Conservation (phyloP, 805 yeast species). For the Zygoascus ofunaensis region DNA sequence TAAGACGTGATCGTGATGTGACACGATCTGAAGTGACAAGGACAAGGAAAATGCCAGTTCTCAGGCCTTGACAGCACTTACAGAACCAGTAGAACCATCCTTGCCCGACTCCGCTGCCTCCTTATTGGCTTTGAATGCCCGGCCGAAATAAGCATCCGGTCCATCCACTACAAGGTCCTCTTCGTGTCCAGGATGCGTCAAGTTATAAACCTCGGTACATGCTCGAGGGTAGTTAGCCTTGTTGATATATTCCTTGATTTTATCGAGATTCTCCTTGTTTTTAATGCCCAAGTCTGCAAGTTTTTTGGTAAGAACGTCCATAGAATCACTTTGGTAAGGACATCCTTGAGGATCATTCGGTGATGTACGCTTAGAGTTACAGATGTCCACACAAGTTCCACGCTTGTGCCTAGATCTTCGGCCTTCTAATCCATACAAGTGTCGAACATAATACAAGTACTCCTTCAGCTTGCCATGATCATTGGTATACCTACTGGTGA, state of each 20-base stretch:
- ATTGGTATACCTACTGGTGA: constrained; percentile 67
- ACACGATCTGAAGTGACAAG: too few relatives aligned
- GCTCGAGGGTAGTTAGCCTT: constrained; percentile 73
- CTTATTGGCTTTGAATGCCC: constrained; percentile 25
- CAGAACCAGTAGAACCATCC: too few relatives aligned
- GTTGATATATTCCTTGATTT: constrained; percentile 58
- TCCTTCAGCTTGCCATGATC: constrained; percentile 78
- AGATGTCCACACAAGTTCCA: constrained; percentile 71
- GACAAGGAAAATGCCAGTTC: too few relatives aligned
- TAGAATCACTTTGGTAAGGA: constrained; percentile 70
- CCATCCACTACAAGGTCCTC: constrained; percentile 54
- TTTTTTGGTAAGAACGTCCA: constrained; percentile 51
- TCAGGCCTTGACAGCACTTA: too few relatives aligned
- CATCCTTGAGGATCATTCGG: constrained; percentile 79
- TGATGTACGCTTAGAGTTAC: constrained; percentile 50
- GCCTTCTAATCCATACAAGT: constrained; percentile 88
- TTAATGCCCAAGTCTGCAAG: constrained; percentile 56
- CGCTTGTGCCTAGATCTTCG: constrained; percentile 78
- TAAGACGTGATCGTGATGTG: too few relatives aligned
- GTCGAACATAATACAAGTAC: constrained; percentile 80
- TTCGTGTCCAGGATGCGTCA: constrained; percentile 38
- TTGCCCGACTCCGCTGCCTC: too few relatives aligned
- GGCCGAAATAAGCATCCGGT: constrained; percentile 81
- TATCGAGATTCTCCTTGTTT: constrained; percentile 46
- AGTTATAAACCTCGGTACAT: constrained; percentile 81